phyloP scores from a whole-genome alignment of 83 land plant genomes.

The Thuja plicata region DNA sequence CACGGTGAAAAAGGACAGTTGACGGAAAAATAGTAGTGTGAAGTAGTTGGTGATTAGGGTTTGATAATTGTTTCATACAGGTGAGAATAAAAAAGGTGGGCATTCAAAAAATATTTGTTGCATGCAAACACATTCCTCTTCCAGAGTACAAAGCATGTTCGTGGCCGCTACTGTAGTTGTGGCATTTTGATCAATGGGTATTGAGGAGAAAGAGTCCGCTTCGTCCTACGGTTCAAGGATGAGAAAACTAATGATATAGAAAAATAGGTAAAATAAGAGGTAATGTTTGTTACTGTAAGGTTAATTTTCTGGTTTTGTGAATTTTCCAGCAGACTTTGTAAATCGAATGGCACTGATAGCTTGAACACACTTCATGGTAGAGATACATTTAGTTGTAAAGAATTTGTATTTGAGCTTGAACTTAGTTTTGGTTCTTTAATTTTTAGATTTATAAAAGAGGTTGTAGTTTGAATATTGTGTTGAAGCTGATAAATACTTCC shows the following conservation, averaged over 20 bases:
- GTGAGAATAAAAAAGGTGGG: too few species aligned
- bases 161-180: too few species aligned
- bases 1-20: too few species aligned
- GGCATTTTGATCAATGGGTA: too few species aligned
- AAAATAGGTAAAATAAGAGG: conserved; percentile 64
- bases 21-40: too few species aligned
- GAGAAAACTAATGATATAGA: conserved; percentile 66
- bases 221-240: conserved; percentile 94
- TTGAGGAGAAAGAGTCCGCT: too few species aligned
- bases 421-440: not conserved
- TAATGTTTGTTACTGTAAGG: not conserved
- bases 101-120: too few species aligned
- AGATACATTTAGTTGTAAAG: not conserved
- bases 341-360: not conserved
- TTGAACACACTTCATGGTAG: not conserved
- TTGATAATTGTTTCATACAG: too few species aligned
- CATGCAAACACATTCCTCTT: too few species aligned
- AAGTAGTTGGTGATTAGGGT: too few species aligned
- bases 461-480: not conserved
- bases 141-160: too few species aligned
- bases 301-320: not conserved
- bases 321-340: not conserved
- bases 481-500: not conserved
- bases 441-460: conserved; percentile 8
- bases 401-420: not conserved